Evolutionary conservation across 345 rosid genomes (phyloP), one percentile per base, ranked within the genome.

Genomic region (Populus alba): DNA sequence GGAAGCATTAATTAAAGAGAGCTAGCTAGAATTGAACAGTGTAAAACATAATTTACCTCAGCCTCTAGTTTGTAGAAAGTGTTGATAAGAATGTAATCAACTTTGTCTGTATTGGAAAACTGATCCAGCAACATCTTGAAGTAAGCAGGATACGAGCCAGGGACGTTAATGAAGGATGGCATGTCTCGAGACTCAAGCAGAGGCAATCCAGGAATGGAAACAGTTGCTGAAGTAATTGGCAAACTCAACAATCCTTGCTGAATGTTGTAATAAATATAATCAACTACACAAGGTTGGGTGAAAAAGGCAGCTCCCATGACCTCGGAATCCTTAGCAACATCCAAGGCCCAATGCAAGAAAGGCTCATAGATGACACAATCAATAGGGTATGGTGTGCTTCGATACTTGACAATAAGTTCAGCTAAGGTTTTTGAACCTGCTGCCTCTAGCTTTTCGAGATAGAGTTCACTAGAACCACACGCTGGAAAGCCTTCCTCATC

Each of bases 291-390:
- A 9, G 85, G 73, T 53, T 92, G 95, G 4, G 98, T 92, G 49
- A 94, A 94, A 79, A 92, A 91, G 7, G 88, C 85, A 3, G 94
- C 95, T 0, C 79, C 92, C 10, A 55, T 22, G 7, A 92, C 29
- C 35, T 88, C 92, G 2, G 80, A 85, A n/a, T 75, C 77, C 51
- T 87, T 86, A 35, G 92, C 90, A 15, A 92, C 84, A 29, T 91
- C 94, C 23, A 92, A 83, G 4, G 83, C 90, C 97, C 97, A 94
- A 0, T 86, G 84, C 78, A 89, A 67, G 76, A 90, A 89, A 7
- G 92, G 80, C 75, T 92, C 98, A 22, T 94, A 91, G 0, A 94
- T 75, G 15, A 92, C 55, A 74, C 92, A 89, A 22, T 82, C 82
- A 39, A 88, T 63, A 2, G 95, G 93, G 39, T 81, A 38, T 4